Evolutionary conservation across 768 basidiomycete genomes (phyloP).

Genomic region (Chlorophyllum brunneum): DNA sequence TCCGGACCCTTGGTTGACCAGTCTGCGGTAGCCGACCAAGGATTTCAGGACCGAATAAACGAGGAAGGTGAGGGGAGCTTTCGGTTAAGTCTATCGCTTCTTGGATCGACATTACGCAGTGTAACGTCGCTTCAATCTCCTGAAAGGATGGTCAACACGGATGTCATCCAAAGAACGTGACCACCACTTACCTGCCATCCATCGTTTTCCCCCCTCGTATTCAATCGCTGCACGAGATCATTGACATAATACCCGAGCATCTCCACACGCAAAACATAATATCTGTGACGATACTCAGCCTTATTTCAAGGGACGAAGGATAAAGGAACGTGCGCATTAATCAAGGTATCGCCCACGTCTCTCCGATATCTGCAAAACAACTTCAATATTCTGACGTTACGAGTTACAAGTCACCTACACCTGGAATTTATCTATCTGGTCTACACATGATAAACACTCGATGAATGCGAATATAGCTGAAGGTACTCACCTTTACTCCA

Average conservation of each 20-base stretch:
- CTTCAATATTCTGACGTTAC: background rate
- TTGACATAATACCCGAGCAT: slow-evolving; percentile 72
- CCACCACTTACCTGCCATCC: slow-evolving; percentile 68
- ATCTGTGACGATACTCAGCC: slow-evolving; percentile 39
- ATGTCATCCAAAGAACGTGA: background rate
- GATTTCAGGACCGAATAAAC: slow-evolving; percentile 70
- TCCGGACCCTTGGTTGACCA: slow-evolving; percentile 62
- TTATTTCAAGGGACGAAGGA: background rate
- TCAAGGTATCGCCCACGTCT: slow-evolving; percentile 83
- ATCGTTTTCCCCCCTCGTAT: slow-evolving; percentile 34
- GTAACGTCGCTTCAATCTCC: slow-evolving; percentile 84
- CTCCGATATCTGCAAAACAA: slow-evolving; percentile 60
- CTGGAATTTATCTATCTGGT: slow-evolving; percentile 76
- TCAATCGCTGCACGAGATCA: slow-evolving; percentile 55
- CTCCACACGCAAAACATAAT: slow-evolving; percentile 82
- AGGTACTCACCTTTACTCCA: slow-evolving; percentile 66
- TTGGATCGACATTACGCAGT: slow-evolving; percentile 82
- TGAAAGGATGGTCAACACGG: slow-evolving; percentile 23
- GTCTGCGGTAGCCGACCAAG: slow-evolving; percentile 64
- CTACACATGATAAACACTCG: slow-evolving; percentile 37
- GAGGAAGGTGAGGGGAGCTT: slow-evolving; percentile 47
- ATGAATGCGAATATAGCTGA: slow-evolving; percentile 12
- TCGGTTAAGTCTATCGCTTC: slow-evolving; percentile 68
- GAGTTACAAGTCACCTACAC: slow-evolving; percentile 45
- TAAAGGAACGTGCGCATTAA: slow-evolving; percentile 67